Evolutionary conservation across 768 basidiomycete genomes (phyloP).

Genomic region (Podaxis mareebaensis): DNA sequence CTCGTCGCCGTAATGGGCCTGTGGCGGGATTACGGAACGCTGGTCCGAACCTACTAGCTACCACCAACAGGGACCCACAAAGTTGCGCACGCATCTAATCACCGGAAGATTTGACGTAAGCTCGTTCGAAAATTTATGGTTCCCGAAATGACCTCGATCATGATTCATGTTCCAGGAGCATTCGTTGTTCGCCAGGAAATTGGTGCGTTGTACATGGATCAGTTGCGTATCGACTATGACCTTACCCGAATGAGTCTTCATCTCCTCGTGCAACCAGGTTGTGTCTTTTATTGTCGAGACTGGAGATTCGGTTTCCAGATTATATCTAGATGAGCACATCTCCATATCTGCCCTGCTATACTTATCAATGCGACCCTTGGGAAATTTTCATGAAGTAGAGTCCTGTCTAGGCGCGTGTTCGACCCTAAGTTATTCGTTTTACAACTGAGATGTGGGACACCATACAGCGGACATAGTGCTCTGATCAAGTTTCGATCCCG

Average conservation of each 20-base stretch:
- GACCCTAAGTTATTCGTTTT: too few species aligned
- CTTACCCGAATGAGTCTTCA: not conserved
- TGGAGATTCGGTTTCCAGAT: not conserved
- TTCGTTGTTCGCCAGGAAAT: too few species aligned
- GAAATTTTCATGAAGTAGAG: not conserved
- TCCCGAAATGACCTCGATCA: not conserved
- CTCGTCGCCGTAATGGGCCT: not conserved
- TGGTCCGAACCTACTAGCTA: not conserved
- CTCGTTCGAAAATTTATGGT: not conserved
- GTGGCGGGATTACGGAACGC: not conserved
- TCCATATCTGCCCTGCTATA: not conserved
- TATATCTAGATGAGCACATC: not conserved
- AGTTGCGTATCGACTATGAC: not conserved
- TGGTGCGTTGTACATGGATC: not conserved
- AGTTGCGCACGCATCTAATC: not conserved
- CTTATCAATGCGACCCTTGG: conserved; percentile 8
- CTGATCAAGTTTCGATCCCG: not conserved
- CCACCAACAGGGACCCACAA: not conserved
- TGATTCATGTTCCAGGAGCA: not conserved
- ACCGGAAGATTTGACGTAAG: conserved; percentile 5
- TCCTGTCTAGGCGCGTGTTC: not conserved
- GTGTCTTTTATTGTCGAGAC: not conserved
- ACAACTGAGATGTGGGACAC: too few species aligned
- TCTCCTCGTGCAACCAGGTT: not conserved
- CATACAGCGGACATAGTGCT: not conserved